Percentiles rank a stretch among this genome's conserved stretches.
phyloP scores from a whole-genome alignment of 169 alveolate species.

The Cryptosporidium andersoni region DNA sequence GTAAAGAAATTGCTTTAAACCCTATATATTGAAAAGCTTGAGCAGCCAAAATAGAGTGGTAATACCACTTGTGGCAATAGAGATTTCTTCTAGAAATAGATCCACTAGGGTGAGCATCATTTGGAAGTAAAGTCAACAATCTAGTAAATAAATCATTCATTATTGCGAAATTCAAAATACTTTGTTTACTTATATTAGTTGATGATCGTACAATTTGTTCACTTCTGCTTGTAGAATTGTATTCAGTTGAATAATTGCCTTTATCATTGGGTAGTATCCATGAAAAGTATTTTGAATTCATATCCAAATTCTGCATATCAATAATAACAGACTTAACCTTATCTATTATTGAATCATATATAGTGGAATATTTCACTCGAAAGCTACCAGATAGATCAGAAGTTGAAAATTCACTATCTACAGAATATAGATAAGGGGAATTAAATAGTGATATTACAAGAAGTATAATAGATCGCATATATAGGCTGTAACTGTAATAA shows the following conservation, averaged over 20 bases:
- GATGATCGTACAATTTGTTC: not conserved
- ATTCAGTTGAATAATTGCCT: no score
- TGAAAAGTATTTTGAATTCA: no score
- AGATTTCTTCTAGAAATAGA: not conserved
- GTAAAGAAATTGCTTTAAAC: slow-evolving; percentile 10
- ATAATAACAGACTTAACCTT: no score
- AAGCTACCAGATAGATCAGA: no score
- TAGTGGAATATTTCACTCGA: no score
- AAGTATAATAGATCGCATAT: slow-evolving; percentile 25
- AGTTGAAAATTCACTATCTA: no score
- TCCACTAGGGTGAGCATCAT: slow-evolving; percentile 2
- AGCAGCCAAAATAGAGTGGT: slow-evolving; percentile 37
- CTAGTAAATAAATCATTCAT: slow-evolving; percentile 34
- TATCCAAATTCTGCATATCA: no score
- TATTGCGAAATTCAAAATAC: slow-evolving; percentile 17
- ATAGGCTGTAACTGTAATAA: slow-evolving; percentile 9
- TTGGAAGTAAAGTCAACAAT: not conserved
- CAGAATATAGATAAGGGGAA: not conserved
- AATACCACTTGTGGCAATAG: slow-evolving; percentile 17
- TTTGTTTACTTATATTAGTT: not conserved
- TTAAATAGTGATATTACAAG: not conserved
- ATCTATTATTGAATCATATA: no score
- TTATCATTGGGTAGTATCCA: no score
- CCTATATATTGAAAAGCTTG: slow-evolving; percentile 46
- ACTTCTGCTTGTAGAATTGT: not conserved